Evolutionary conservation across 441 rosid genomes (phyloP), one percentile per base, ranked within the genome.

Genomic region (Syzygium malaccense): DNA sequence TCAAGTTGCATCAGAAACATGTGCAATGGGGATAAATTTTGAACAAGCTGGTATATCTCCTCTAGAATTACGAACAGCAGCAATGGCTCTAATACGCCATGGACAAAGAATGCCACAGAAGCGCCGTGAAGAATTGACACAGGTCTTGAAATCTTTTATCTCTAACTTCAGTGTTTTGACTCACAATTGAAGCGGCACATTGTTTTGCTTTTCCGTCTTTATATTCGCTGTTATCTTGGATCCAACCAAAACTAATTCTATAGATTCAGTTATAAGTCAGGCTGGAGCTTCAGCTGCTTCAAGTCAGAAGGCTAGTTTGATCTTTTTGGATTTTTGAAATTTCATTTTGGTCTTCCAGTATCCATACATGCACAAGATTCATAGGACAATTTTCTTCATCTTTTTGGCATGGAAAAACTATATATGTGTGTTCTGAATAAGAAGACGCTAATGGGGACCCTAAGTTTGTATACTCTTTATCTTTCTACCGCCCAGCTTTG

Each of bases 11-110:
- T 58, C 92, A 71, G 91, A 83, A 86, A 90, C 91, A 86, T 88
- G 94, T 90, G 94, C 94, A 85, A 92, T 93, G 86, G 64, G 51
- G 5, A 91, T 78, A 18, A 85, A 92, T 88, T 91, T 87, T 79
- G 94, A 94, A 86, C 95, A 95, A 88, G 91, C 90, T 85, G 99
- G 99, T 86, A 98, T 97, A 54, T 96, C 99, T 91, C 99, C 99
- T 45, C 91, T 96, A 88, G 97, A 96, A 85, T 92, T 98, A 86
- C 95, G 98, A 68, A 94, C 96, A 8, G 99, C 99, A 91, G 99
- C 99, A 26, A 95, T 97, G 98, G 99, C 99, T 89, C 97, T 97
- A 88, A 91, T 98, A 90, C 95, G 96, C 80, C 99, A 98, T 90
- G 99, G 99, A 56, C 92, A 92, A 85, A 92, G 92, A 88, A 97